Evolutionary conservation across 805 yeast genomes (phyloP), one percentile per base, ranked within the genome.

Genomic region (Torulaspora quercuum): DNA sequence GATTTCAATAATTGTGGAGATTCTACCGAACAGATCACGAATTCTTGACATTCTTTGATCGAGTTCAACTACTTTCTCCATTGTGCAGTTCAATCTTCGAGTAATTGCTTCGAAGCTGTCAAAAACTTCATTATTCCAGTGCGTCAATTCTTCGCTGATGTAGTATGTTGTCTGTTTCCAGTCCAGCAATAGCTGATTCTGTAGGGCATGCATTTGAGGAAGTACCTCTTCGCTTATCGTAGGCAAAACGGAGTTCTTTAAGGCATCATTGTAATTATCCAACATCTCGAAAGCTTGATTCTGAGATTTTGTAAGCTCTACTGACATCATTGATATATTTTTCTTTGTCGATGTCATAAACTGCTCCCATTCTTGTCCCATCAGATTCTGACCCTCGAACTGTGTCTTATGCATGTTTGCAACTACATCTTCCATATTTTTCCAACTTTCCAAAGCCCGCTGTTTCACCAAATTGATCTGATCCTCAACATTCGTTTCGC

Each of bases 201-300:
- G 24, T 54, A 68, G 29, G 44, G 67, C 26, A 45, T 55, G 18
- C 62, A 68, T 41, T 14, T 25, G 24, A 8, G 35, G 35, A 19
- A 32, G n/a, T 17, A 48, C 20, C 5, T 40, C 33, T 25, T 44
- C 45, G 25, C 24, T 39, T 6, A 44, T 25, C 9, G 33, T 18
- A n/a, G 42, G 46, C 8, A 39, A 24, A 32, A 50, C 23, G 17
- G 41, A 37, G 18, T 35, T 25, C 17, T 36, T 33, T 7, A 43
- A 31, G n/a, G 43, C 9, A 4, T 32, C 35, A 12, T 42, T 42
- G 20, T 42, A 39, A 25, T 39, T 43, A 11, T 37, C 33, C 10
- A 46, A 19, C 12, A 37, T 35, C 13, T 39, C 35, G 10, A 48
- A 15, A 3, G 43, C 42, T 29, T 37, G 45, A 15, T 19, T 16